Evolutionary conservation across 331 rosid genomes (phyloP).

Genomic region (Malus hybrid): DNA sequence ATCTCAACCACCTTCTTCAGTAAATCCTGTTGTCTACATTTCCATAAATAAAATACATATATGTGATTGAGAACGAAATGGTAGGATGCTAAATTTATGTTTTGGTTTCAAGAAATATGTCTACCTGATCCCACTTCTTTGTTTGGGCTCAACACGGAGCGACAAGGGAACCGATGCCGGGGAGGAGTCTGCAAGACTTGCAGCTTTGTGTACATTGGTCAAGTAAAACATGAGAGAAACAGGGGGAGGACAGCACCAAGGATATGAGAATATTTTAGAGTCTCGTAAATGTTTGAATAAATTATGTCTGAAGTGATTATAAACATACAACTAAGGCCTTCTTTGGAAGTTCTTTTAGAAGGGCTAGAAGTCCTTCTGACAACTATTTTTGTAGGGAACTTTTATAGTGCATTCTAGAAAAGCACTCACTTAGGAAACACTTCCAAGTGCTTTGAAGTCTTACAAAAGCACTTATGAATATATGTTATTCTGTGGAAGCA

Average conservation of each 20-base stretch:
- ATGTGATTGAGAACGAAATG: background rate
- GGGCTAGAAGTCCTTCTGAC: background rate
- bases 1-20: slow-evolving; percentile 82
- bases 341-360: background rate
- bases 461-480: background rate
- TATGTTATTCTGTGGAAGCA: background rate
- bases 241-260: background rate
- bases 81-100: background rate
- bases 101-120: background rate
- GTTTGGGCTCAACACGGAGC: slow-evolving; percentile 90
- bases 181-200: slow-evolving; percentile 83
- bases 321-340: background rate
- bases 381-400: background rate
- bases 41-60: slow-evolving; percentile 1
- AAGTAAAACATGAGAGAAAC: slow-evolving; percentile 32
- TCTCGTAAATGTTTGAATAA: background rate
- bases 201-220: slow-evolving; percentile 67
- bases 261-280: background rate
- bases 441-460: background rate
- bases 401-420: background rate
- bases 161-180: slow-evolving; percentile 73
- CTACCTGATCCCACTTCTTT: slow-evolving; percentile 92
- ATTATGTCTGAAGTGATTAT: background rate
- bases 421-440: background rate
- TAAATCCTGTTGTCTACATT: slow-evolving; percentile 80